Evolutionary conservation across 306 rosid genomes (phyloP).

Genomic region (Vigna mungo): DNA sequence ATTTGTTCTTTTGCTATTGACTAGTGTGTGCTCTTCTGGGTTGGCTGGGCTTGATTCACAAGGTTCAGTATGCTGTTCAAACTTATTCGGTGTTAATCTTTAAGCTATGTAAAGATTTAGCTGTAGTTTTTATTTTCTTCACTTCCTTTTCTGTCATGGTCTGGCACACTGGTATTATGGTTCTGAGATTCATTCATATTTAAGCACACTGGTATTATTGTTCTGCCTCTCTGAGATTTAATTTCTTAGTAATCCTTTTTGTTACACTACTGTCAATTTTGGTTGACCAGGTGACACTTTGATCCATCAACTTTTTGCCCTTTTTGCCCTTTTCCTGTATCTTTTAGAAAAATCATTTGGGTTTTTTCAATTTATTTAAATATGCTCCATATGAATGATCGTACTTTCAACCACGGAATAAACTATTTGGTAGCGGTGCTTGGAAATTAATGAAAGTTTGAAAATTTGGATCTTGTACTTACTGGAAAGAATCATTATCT

Average conservation of each 20-base stretch:
- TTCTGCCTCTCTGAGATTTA: not conserved
- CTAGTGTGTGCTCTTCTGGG: slow-evolving; percentile 53
- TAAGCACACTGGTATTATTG: slow-evolving; percentile 1
- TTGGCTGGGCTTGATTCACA: slow-evolving; percentile 66
- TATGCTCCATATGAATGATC: not conserved
- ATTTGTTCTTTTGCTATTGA: slow-evolving; percentile 51
- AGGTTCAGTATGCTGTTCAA: slow-evolving; percentile 56
- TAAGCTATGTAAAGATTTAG: not conserved
- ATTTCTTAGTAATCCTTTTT: slow-evolving; percentile 1
- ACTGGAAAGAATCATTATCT: not conserved
- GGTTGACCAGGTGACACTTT: not conserved
- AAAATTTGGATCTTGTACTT: not conserved
- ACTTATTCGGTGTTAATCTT: slow-evolving; percentile 3
- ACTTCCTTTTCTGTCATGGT: slow-evolving; percentile 9
- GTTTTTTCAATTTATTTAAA: not conserved
- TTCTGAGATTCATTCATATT: slow-evolving; percentile 22
- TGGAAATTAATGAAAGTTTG: not conserved
- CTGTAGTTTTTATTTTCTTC: slow-evolving; percentile 22
- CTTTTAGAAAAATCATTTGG: slow-evolving; percentile 8
- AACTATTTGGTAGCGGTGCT: not conserved
- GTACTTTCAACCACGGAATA: not conserved
- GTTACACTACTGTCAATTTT: not conserved
- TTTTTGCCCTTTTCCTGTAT: not conserved
- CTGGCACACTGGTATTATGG: not conserved
- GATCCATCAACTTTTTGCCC: slow-evolving; percentile 7